phyloP scores from a whole-genome alignment of 169 alveolate genomes.

The Cryptosporidium sp. region DNA sequence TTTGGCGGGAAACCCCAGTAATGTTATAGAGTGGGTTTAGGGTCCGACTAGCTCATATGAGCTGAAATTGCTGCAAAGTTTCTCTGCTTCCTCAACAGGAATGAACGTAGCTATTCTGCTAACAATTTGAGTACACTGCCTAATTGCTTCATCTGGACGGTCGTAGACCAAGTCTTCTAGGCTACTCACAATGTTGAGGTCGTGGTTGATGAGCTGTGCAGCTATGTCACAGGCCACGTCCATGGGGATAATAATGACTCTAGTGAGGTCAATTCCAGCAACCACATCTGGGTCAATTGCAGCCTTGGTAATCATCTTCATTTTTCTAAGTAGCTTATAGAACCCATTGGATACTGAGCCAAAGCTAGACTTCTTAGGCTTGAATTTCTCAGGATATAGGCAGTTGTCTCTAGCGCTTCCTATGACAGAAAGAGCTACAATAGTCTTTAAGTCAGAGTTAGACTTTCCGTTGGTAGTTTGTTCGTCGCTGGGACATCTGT shows the following conservation, averaged over 20 bases:
- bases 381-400: background rate
- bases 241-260: conserved; percentile 19
- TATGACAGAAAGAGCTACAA: conserved; percentile 39
- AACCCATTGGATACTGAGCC: conserved; percentile 6
- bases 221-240: conserved; percentile 61
- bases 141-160: conserved; percentile 59
- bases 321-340: conserved; percentile 13
- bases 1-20: background rate
- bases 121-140: conserved; percentile 43
- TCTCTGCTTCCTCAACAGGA: conserved; percentile 41
- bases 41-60: conserved; percentile 67
- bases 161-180: conserved; percentile 47
- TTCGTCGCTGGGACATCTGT: conserved; percentile 36
- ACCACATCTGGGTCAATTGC: conserved; percentile 22
- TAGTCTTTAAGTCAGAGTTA: conserved; percentile 42
- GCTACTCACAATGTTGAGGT: conserved; percentile 7
- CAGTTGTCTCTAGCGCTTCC: conserved; percentile 71
- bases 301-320: conserved; percentile 8
- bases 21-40: background rate
- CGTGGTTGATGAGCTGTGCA: conserved; percentile 36
- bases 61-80: conserved; percentile 43
- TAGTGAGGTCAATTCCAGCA: conserved; percentile 50
- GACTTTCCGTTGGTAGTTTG: background rate
- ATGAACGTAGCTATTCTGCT: conserved; percentile 22
- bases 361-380: conserved; percentile 1